Percentiles rank a stretch among this genome's conserved stretches.
Evolutionary conservation across 345 rosid species (phyloP).

Genomic region (Nasturtium officinale): DNA sequence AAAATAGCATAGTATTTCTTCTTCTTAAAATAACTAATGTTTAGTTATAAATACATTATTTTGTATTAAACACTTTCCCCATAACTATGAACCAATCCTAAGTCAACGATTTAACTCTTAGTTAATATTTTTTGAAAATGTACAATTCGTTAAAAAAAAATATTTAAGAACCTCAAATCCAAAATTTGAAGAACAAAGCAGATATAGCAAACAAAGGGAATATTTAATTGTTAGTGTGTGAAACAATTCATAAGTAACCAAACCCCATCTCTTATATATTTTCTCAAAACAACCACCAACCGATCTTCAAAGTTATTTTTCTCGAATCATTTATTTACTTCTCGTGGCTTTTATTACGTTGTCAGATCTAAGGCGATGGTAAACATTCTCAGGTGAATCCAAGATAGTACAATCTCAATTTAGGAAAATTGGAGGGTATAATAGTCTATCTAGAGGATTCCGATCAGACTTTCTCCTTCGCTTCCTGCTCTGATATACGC

Average conservation of each 20-base stretch:
- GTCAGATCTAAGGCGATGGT: not conserved
- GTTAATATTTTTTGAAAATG: no score
- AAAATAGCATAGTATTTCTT: no score
- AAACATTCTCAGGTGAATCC: slow-evolving; percentile 19
- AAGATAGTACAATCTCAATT: not conserved
- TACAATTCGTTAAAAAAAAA: no score
- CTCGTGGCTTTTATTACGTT: slow-evolving; percentile 22
- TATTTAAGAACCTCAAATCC: no score
- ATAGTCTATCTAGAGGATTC: not conserved
- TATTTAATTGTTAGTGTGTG: not conserved
- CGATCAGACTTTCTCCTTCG: not conserved
- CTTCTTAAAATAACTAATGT: no score
- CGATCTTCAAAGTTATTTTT: slow-evolving; percentile 30
- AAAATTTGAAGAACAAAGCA: no score
- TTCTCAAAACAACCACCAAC: slow-evolving; percentile 30
- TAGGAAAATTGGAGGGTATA: slow-evolving; percentile 12
- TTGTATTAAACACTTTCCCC: no score
- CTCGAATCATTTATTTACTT: slow-evolving; percentile 26
- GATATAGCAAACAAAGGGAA: no score
- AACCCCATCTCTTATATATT: not conserved
- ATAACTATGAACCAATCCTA: no score
- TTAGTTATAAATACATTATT: no score
- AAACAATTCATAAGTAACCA: not conserved
- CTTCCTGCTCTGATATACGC: slow-evolving; percentile 28
- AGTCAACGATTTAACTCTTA: no score